Base-by-base conservation (phyloP, 345 rosid genomes). In the Tarenaya hassleriana region DNA sequence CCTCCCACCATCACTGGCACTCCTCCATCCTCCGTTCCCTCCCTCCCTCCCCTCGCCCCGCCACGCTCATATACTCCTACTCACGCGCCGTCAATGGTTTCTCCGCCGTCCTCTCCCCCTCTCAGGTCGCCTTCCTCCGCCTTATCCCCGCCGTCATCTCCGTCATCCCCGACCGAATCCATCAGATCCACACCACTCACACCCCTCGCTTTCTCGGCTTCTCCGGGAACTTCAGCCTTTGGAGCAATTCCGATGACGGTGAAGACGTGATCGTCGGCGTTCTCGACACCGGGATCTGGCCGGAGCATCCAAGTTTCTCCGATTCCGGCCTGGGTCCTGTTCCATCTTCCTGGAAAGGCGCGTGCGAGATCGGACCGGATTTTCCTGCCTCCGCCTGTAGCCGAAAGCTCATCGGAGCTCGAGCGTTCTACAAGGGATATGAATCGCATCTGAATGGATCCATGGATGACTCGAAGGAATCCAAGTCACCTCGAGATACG, bases 221-320 rank as follows among this genome's bases (percentile, higher is more conserved):
- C 52, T 63, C 89, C 4, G 72, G 61, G 32, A 62, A 72, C 17
- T 38, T 61, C 13, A 94, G 92, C 13, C 86, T 92, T 42, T 87
- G 95, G 95, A 42, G 72, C 18, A 79, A 78, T 62, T 73, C 88
- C 8, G 38, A 69, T 31, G 72, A 73, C 15, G 98, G 95, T 0
- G 86, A 81, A 8, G 96, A 79, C 39, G 76, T 88, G 3, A 81
- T 88, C 34, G 52, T 88, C 17, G 95, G 98, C 14, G 82, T 88
- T 53, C 71, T 92, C 0, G 97, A 92, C 49, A 88, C 97, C 8
- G 88, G 95, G 27, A 81, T 88, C 35, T 92, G 94, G 90, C 90
- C 94, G 4, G 88, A 77, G 31, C 83, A 83, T 21, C 76, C 63
- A 7, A 88, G 96, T 60, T 88, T 92, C 60, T 59, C 67, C 1